These are phyloP conservation scores for Trichoderma orchidacearum DNA, from an alignment of 495 filamentous ascomycete species.

Conservation along the genomic window DNA sequence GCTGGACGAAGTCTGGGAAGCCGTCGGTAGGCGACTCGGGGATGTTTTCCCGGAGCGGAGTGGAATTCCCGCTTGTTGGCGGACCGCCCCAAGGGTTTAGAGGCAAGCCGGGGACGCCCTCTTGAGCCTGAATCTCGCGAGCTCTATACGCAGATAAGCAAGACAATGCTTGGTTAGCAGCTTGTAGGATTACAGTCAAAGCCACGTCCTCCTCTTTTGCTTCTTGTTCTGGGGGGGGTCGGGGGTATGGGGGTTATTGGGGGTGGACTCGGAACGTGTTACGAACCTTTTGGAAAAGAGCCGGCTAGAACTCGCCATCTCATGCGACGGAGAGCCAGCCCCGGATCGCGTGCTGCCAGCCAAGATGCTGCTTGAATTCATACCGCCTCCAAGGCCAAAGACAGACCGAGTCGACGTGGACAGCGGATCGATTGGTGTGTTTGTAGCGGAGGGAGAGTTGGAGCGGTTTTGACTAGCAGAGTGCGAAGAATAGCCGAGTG, in stretches of 20 bases:
- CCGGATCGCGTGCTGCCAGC: conserved; percentile 68
- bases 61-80: conserved; percentile 89
- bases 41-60: conserved; percentile 90
- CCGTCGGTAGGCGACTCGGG: conserved; percentile 95
- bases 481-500: conserved; percentile 54
- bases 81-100: conserved; percentile 81
- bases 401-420: conserved; percentile 58
- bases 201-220: background rate
- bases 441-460: conserved; percentile 73
- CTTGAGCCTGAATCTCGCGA: conserved; percentile 93
- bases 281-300: conserved; percentile 88
- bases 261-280: background rate
- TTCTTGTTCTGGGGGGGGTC: conserved; percentile 10
- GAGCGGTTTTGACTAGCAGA: conserved; percentile 55
- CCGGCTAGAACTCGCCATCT: conserved; percentile 51
- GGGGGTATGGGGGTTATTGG: conserved; percentile 3
- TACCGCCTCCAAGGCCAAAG: conserved; percentile 52
- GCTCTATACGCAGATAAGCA: conserved; percentile 40
- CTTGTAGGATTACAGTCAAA: background rate
- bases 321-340: conserved; percentile 95
- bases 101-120: conserved; percentile 57
- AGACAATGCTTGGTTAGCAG: conserved; percentile 3
- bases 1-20: conserved; percentile 77
- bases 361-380: conserved; percentile 52
- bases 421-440: conserved; percentile 72